Evolutionary conservation across 768 basidiomycete species (phyloP).

Genomic region (Ramaria sp.): DNA sequence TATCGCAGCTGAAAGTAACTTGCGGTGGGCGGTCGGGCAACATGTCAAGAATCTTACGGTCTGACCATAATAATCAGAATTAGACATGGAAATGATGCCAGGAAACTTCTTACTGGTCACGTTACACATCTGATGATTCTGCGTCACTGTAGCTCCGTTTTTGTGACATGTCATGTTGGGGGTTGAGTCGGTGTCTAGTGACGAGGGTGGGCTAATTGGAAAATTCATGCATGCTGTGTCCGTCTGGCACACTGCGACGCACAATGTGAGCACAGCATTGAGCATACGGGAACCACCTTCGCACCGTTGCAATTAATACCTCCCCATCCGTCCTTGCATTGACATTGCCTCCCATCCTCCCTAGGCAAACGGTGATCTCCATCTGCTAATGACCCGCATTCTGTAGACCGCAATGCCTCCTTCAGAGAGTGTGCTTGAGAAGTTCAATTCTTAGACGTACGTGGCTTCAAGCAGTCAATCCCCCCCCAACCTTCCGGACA

Average conservation of each 20-base stretch:
- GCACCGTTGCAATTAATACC: conserved; percentile 97
- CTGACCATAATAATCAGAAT: conserved; percentile 26
- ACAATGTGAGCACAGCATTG: background rate
- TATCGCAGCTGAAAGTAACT: conserved; percentile 91
- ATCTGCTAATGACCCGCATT: conserved; percentile 91
- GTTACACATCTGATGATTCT: conserved; percentile 95
- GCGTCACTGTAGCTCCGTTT: conserved; percentile 87
- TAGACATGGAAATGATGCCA: background rate
- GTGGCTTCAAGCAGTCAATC: conserved; percentile 85
- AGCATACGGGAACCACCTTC: conserved; percentile 13
- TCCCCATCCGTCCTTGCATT: conserved; percentile 91
- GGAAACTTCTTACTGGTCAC: conserved; percentile 71
- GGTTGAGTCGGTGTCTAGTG: conserved; percentile 23
- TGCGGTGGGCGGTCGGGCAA: conserved; percentile 90
- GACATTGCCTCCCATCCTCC: conserved; percentile 62
- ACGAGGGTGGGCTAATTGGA: conserved; percentile 41
- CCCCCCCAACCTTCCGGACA: conserved; percentile 98
- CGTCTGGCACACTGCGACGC: conserved; percentile 65
- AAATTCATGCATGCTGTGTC: conserved; percentile 75
- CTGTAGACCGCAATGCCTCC: conserved; percentile 27
- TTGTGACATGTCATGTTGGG: conserved; percentile 89
- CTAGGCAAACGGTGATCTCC: conserved; percentile 77
- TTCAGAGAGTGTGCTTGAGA: conserved; percentile 4
- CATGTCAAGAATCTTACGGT: conserved; percentile 89
- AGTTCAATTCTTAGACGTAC: conserved; percentile 37